Evolutionary conservation across 805 yeast genomes (phyloP).

Genomic region (Suhomyces pyralidae): DNA sequence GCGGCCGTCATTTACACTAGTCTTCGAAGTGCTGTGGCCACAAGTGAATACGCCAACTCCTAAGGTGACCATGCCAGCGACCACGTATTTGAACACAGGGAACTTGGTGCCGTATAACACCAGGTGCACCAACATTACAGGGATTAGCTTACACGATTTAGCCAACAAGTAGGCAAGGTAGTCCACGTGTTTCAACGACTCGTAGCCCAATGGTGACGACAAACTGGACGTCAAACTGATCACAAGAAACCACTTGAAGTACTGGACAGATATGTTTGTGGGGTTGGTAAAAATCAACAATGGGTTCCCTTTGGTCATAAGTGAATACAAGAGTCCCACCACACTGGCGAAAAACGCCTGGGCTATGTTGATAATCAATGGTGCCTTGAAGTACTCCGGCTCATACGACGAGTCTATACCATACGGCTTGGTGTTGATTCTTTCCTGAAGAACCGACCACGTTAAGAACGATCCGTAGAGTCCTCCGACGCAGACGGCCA

Average conservation of each 20-base stretch:
- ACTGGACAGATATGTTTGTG: slow-evolving; percentile 8
- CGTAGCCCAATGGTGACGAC: slow-evolving; percentile 79
- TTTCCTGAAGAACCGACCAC: slow-evolving; percentile 93
- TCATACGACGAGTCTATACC: slow-evolving; percentile 30
- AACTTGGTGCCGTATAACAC: slow-evolving; percentile 66
- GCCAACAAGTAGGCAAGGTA: slow-evolving; percentile 82
- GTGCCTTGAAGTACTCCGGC: slow-evolving; percentile 59
- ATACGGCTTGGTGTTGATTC: slow-evolving; percentile 74
- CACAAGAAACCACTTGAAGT: slow-evolving; percentile 39
- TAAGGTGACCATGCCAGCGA: slow-evolving; percentile 71
- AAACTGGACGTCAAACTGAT: slow-evolving; percentile 75
- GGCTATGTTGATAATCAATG: slow-evolving; percentile 69
- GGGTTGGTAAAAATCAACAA: slow-evolving; percentile 31
- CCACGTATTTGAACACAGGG: slow-evolving; percentile 72
- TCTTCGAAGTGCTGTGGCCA: slow-evolving; percentile 20
- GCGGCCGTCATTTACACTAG: slow-evolving; percentile 40
- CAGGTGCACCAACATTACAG: slow-evolving; percentile 86
- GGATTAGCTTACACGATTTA: slow-evolving; percentile 89
- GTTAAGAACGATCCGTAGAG: slow-evolving; percentile 83
- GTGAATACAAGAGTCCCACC: slow-evolving; percentile 62
- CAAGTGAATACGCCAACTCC: slow-evolving; percentile 83
- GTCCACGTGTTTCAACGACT: slow-evolving; percentile 77
- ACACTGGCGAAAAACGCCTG: slow-evolving; percentile 74
- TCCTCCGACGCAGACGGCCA: slow-evolving; percentile 47
- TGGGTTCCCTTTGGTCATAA: slow-evolving; percentile 28